Evolutionary conservation across 805 yeast species (phyloP).

Genomic region (Pichia ethanolica): DNA sequence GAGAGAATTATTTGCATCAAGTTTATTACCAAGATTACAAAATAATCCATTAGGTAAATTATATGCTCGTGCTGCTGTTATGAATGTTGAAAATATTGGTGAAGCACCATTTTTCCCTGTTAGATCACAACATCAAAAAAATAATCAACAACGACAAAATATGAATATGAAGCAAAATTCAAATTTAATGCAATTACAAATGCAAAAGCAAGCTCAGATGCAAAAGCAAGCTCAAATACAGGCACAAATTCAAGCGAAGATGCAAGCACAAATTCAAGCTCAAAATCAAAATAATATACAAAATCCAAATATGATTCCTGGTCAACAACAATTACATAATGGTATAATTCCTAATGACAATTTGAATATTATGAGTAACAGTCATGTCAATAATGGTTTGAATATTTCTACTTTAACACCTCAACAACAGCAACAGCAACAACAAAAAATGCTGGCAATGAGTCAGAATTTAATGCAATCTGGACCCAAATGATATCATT

Average conservation of each 20-base stretch:
- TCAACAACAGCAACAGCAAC: conserved; percentile 5
- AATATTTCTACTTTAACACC: neutral
- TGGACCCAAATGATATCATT: neutral
- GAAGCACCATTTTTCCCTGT: conserved; percentile 49
- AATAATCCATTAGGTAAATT: conserved; percentile 63
- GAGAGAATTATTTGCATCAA: conserved; percentile 92
- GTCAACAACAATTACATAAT: neutral
- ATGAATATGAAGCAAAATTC: conserved; percentile 5
- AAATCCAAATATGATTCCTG: neutral
- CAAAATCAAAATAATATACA: neutral
- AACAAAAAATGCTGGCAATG: conserved; percentile 1
- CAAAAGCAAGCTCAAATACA: neutral
- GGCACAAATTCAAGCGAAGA: conserved; percentile 8
- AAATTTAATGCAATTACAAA: conserved; percentile 13
- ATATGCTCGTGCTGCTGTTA: conserved; percentile 71
- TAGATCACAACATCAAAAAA: conserved; percentile 37
- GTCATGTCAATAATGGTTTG: neutral
- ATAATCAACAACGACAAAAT: conserved; percentile 13
- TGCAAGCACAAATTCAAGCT: neutral
- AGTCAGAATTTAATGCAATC: neutral
- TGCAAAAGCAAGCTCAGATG: conserved; percentile 8
- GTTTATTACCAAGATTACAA: conserved; percentile 57
- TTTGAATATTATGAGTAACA: conserved; percentile 1
- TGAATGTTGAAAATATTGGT: conserved; percentile 63
- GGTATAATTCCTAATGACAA: neutral